phyloP scores from a whole-genome alignment of 2,329 filamentous ascomycete genomes.

The Fonsecaea monophora region DNA sequence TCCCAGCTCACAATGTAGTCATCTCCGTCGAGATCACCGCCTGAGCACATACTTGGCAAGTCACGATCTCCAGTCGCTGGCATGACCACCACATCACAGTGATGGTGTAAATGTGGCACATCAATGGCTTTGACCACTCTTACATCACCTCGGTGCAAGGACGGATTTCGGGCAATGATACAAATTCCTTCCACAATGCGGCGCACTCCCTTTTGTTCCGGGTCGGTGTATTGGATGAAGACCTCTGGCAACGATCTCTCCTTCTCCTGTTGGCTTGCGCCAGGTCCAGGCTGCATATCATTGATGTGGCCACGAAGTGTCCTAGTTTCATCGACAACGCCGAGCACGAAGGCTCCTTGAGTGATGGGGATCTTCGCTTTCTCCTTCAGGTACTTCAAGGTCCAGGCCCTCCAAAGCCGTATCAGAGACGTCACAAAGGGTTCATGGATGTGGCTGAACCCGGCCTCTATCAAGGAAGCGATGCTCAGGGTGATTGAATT shows the following conservation, averaged over 20 bases:
- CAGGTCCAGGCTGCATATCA: conserved; percentile 46
- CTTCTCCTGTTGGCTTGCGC: conserved; percentile 50
- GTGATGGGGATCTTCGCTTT: conserved; percentile 86
- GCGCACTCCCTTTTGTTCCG: conserved; percentile 60
- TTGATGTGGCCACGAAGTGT: conserved; percentile 74
- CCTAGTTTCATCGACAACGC: conserved; percentile 84
- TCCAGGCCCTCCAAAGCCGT: conserved; percentile 86
- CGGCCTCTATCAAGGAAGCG: conserved; percentile 76
- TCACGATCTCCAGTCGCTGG: conserved; percentile 83
- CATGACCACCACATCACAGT: conserved; percentile 86
- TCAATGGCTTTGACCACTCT: conserved; percentile 86
- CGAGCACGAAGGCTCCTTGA: conserved; percentile 84
- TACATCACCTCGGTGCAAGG: conserved; percentile 89
- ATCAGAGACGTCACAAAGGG: conserved; percentile 83
- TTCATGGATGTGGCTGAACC: conserved; percentile 76
- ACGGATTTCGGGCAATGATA: conserved; percentile 88
- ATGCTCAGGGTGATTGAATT: conserved; percentile 79
- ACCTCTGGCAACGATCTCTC: conserved; percentile 75
- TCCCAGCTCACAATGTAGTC: conserved; percentile 98
- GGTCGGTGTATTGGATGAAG: conserved; percentile 78
- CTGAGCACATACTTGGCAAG: conserved; percentile 91
- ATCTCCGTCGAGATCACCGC: conserved; percentile 93
- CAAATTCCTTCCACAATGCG: conserved; percentile 77
- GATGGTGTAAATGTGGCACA: conserved; percentile 71
- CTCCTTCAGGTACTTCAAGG: conserved; percentile 86